Percentiles rank a stretch among this genome's conserved stretches.
Conservation (phyloP, 116 monocot genomes). For the Phalaenopsis hybrid region DNA sequence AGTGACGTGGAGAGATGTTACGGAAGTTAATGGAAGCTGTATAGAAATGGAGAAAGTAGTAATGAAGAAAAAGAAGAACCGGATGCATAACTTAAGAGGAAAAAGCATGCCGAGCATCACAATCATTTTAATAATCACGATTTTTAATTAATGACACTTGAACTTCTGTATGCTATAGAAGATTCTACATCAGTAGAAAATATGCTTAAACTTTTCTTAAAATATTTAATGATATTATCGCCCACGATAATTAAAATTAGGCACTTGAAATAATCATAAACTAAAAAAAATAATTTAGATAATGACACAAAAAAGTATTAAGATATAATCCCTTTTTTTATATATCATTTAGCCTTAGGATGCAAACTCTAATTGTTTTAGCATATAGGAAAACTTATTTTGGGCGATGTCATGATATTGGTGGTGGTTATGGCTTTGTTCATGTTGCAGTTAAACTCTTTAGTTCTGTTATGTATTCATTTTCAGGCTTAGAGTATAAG, state of each 20-base stretch:
- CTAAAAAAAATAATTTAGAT: neutral
- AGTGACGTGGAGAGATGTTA: neutral
- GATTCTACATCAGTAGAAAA: neutral
- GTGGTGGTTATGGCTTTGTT: neutral
- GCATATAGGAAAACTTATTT: neutral
- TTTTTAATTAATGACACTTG: neutral
- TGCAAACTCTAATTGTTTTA: neutral
- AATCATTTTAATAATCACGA: neutral
- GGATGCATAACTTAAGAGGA: neutral
- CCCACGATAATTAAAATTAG: neutral
- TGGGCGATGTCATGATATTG: neutral
- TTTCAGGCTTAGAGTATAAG: neutral
- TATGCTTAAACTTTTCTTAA: neutral
- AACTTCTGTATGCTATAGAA: neutral
- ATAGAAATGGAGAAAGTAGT: neutral
- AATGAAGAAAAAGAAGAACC: neutral
- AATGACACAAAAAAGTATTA: neutral
- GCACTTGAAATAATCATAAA: neutral
- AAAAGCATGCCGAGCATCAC: neutral
- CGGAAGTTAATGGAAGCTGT: neutral
- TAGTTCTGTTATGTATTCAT: neutral
- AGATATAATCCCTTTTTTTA: neutral
- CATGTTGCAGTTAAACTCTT: neutral
- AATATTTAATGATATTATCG: neutral
- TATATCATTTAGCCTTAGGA: neutral